phyloP scores from a whole-genome alignment of 2,329 filamentous ascomycete genomes.

The Pyricularia grisea region DNA sequence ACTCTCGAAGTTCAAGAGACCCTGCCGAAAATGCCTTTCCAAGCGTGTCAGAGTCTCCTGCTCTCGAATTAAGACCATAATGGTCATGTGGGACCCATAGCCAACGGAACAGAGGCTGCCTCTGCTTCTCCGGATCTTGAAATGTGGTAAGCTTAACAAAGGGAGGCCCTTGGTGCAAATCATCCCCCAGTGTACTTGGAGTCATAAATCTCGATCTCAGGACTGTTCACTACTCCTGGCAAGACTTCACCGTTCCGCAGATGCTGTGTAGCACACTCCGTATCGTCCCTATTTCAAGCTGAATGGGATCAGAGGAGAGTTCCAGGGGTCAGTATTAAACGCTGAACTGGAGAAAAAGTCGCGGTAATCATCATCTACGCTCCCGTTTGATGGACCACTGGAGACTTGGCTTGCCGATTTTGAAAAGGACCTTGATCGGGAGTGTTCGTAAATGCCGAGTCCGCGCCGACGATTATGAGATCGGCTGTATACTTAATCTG shows the following conservation, averaged over 20 bases:
- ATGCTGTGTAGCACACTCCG: background rate
- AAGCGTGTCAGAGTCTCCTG: background rate
- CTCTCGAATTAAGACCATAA: no score
- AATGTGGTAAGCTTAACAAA: background rate
- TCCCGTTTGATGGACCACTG: background rate
- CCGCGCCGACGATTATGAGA: background rate
- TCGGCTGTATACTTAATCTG: background rate
- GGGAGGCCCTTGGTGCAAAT: background rate
- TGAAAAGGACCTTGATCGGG: background rate
- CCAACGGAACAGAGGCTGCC: background rate
- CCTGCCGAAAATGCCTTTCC: background rate
- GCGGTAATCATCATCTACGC: background rate
- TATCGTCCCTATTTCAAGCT: background rate
- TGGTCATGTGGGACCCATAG: background rate
- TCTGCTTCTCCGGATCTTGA: slow-evolving; percentile 1
- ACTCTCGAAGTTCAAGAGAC: background rate
- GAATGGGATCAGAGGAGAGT: background rate
- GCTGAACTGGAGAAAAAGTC: background rate
- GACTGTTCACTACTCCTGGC: background rate
- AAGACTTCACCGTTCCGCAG: background rate
- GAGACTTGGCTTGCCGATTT: background rate
- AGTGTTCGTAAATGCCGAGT: background rate
- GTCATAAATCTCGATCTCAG: background rate
- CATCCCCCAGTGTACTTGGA: background rate
- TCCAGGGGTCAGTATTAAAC: background rate